Evolutionary conservation across 2,329 filamentous ascomycete genomes (phyloP), one percentile per base, ranked within the genome.

Genomic region (Diaporthe vexans): DNA sequence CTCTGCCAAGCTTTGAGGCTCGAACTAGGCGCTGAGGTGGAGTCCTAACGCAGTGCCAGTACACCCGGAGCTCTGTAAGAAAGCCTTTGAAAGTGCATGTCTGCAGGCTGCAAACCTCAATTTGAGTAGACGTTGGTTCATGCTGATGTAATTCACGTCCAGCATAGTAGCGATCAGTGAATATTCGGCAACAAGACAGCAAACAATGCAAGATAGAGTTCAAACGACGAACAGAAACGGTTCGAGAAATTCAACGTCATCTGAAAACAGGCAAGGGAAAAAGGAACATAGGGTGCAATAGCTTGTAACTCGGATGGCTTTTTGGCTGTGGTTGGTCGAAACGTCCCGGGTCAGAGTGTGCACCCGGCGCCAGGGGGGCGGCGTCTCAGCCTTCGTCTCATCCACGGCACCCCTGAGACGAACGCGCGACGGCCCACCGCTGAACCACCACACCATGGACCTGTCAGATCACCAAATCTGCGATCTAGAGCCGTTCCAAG

Each of bases 311-410:
- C 33, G 40, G 35, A 71, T 51, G 68, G 40, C 40, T 40, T 51
- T 59, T 51, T 61, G 26, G 51, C 51, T 58, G 51, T 72, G 61
- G 70, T 73, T 73, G 59, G 73, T 72, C 59, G 35, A 57, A 46
- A 24, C 46, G 37, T 57, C 24, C 61, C 26, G 71, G 61, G 71
- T 56, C 58, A 33, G 33, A 26, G 52, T 13, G 37, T 74, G 71
- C 59, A 56, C 73, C 37, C 33, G 52, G 74, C 74, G 71, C 56
- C 52, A 71, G 72, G 43, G 63, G 59, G 13, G 37, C 10, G 21
- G 15, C 58, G 56, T 51, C 65, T 61, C 48, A 61, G 52, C 74
- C 73, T 71, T 75, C 74, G 74, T 71, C 65, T 75, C 57, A 67
- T 61, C 65, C 67, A 73, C 48, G 63, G 63, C 61, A 58, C 70